phyloP scores from a whole-genome alignment of 176 grass and related monocot genomes.

The Avena eriantha region DNA sequence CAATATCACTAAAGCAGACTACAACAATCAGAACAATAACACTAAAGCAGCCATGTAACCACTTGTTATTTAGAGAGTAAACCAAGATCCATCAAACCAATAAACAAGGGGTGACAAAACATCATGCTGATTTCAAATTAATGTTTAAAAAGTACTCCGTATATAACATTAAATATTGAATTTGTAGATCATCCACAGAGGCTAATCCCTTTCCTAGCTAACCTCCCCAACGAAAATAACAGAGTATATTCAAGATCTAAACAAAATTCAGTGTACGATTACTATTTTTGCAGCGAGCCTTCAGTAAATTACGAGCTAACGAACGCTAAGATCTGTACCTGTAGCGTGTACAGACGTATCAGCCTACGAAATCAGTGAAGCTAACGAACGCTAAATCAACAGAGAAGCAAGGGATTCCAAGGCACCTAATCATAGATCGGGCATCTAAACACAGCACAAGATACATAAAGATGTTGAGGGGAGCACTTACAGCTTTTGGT shows the following conservation, averaged over 20 bases:
- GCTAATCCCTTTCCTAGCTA: background rate
- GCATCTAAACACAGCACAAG: background rate
- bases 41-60: background rate
- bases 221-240: background rate
- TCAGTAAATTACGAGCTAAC: background rate
- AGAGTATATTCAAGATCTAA: background rate
- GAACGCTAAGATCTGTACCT: background rate
- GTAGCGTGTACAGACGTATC: background rate
- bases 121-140: background rate
- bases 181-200: background rate
- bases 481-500: constrained; percentile 86
- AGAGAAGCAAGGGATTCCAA: background rate
- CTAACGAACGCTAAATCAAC: background rate
- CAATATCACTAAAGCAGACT: background rate
- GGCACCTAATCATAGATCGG: background rate
- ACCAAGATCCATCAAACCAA: background rate
- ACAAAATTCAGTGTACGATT: background rate
- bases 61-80: background rate
- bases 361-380: background rate
- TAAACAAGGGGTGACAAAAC: background rate
- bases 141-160: background rate
- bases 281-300: background rate
- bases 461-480: background rate
- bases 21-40: background rate
- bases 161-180: background rate